Conservation (phyloP, 2,329 filamentous ascomycete genomes). For the Periconia sp. region DNA sequence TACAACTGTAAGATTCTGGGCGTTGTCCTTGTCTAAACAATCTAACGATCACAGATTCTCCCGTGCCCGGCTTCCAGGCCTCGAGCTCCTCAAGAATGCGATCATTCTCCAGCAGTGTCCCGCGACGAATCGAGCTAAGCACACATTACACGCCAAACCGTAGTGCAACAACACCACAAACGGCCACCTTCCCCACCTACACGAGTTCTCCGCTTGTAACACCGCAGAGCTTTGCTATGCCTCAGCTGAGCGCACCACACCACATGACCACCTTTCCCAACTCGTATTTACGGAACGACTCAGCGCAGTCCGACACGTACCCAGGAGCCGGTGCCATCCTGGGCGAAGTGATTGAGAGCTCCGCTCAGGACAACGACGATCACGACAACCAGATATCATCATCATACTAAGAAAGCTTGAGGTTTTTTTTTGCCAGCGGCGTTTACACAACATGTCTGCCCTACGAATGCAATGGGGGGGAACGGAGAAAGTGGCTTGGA, state of each 20-base stretch:
- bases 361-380: constrained; percentile 38
- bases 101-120: constrained; percentile 47
- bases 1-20: too few relatives aligned
- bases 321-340: constrained; percentile 42
- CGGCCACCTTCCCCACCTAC: constrained; percentile 48
- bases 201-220: constrained; percentile 47
- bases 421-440: constrained; percentile 1
- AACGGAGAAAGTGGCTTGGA: neutral
- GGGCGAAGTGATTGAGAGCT: constrained; percentile 43
- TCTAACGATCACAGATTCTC: constrained; percentile 47
- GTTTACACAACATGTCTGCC: neutral
- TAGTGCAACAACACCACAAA: constrained; percentile 44
- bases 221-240: constrained; percentile 43
- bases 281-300: constrained; percentile 46
- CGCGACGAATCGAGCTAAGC: constrained; percentile 49
- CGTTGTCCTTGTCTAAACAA: too few relatives aligned
- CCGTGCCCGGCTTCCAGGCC: constrained; percentile 48
- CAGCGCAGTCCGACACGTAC: constrained; percentile 42
- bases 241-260: constrained; percentile 48
- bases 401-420: constrained; percentile 24
- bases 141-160: constrained; percentile 46
- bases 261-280: constrained; percentile 46
- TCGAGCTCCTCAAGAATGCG: constrained; percentile 46
- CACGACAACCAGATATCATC: constrained; percentile 31
- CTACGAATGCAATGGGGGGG: neutral